A percentile compares a stretch with the other conserved stretches of the same genome.
phyloP scores from a whole-genome alignment of 1,284 basidiomycete genomes.

The Apiotrichum veenhuisii region DNA sequence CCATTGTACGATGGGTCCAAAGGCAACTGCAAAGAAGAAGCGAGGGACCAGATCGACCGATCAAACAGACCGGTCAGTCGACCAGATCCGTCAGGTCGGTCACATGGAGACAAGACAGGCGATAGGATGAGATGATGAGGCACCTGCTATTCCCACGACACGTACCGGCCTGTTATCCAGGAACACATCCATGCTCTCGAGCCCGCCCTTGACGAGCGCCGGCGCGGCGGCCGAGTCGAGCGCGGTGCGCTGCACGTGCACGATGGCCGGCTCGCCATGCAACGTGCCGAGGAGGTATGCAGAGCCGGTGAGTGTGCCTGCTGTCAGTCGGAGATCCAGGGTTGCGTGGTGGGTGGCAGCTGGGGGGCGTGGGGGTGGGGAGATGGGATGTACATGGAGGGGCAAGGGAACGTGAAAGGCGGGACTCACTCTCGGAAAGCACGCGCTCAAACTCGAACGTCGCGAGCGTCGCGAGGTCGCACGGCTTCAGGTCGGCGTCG shows the following conservation, averaged over 20 bases:
- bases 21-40: too few relatives aligned
- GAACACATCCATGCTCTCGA: slow-evolving; percentile 33
- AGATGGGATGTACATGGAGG: neutral
- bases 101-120: too few relatives aligned
- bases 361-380: neutral
- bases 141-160: neutral
- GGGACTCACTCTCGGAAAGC: slow-evolving; percentile 57
- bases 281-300: slow-evolving; percentile 54
- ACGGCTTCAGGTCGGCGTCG: slow-evolving; percentile 7
- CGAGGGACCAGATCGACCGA: too few relatives aligned
- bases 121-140: neutral
- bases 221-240: slow-evolving; percentile 48
- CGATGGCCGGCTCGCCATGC: slow-evolving; percentile 53
- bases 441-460: slow-evolving; percentile 57
- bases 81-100: too few relatives aligned
- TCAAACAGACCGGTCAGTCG: too few relatives aligned
- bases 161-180: slow-evolving; percentile 40
- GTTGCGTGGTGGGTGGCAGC: neutral
- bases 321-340: neutral
- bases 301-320: slow-evolving; percentile 57
- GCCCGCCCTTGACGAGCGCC: slow-evolving; percentile 19
- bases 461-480: slow-evolving; percentile 33
- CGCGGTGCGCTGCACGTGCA: slow-evolving; percentile 61
- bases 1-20: too few relatives aligned
- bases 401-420: neutral